Evolutionary conservation across 805 yeast genomes (phyloP).

Genomic region (Candida anglica): DNA sequence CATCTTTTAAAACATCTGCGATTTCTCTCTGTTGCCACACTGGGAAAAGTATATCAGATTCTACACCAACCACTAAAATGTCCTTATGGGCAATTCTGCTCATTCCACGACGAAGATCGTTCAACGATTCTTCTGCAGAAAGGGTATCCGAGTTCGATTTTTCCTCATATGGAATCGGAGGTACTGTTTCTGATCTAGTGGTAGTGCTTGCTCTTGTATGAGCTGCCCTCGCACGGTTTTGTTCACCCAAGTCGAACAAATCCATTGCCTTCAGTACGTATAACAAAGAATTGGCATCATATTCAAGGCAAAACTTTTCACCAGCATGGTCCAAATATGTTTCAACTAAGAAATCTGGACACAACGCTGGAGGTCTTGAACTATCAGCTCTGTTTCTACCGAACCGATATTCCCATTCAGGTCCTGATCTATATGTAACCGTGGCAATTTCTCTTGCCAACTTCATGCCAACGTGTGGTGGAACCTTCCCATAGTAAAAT

Average conservation of each 20-base stretch:
- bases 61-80: conserved; percentile 84
- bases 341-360: conserved; percentile 91
- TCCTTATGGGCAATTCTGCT: conserved; percentile 57
- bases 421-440: conserved; percentile 90
- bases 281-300: conserved; percentile 84
- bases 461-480: conserved; percentile 95
- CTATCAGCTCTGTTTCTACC: conserved; percentile 87
- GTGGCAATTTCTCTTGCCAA: conserved; percentile 92
- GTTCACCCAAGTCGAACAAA: conserved; percentile 70
- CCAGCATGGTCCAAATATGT: conserved; percentile 94
- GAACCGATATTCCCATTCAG: conserved; percentile 93
- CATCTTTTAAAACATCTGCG: conserved; percentile 50
- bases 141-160: conserved; percentile 43
- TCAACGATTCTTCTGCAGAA: conserved; percentile 51
- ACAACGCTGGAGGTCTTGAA: conserved; percentile 72
- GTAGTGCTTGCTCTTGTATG: conserved; percentile 29
- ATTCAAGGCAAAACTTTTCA: conserved; percentile 86
- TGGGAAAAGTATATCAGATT: conserved; percentile 86
- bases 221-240: conserved; percentile 42
- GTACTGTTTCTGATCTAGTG: conserved; percentile 26
- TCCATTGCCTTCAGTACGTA: conserved; percentile 95
- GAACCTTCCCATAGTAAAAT: conserved; percentile 70
- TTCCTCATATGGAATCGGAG: conserved; percentile 51
- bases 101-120: conserved; percentile 68
- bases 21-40: conserved; percentile 92